Conservation (phyloP, 495 filamentous ascomycete species). For the Symbiotaphrina buchneri region DNA sequence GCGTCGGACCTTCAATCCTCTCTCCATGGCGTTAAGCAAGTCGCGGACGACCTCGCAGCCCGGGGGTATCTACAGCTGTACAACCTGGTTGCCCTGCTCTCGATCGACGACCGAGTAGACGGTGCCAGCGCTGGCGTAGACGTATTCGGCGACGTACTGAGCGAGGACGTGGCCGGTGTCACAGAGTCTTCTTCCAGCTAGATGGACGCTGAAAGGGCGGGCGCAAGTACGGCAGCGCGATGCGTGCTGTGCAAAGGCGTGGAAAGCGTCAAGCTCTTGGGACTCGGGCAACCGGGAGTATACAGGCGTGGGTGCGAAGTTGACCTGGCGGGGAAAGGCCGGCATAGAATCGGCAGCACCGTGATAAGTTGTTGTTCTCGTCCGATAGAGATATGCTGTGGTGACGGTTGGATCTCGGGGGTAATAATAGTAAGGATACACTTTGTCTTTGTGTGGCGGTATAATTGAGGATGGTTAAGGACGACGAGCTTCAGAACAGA, state of each 20-base stretch:
- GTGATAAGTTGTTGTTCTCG: too few species aligned
- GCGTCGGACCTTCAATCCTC: slow-evolving; percentile 18
- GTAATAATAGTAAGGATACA: too few species aligned
- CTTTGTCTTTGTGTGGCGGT: too few species aligned
- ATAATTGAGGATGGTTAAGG: too few species aligned
- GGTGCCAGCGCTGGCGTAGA: slow-evolving; percentile 23
- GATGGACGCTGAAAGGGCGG: slow-evolving; percentile 14
- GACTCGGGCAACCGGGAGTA: slow-evolving; percentile 17
- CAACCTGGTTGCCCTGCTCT: slow-evolving; percentile 16
- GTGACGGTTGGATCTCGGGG: too few species aligned
- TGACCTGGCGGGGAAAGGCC: slow-evolving; percentile 3
- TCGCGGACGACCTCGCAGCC: slow-evolving; percentile 16
- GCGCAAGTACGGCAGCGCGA: slow-evolving; percentile 20
- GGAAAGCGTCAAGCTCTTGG: slow-evolving; percentile 20
- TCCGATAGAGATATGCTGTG: too few species aligned
- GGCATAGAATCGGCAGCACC: too few species aligned
- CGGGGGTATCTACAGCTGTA: slow-evolving; percentile 24
- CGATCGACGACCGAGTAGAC: slow-evolving; percentile 23
- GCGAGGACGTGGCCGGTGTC: slow-evolving; percentile 23
- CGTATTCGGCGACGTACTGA: slow-evolving; percentile 21
- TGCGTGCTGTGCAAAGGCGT: slow-evolving; percentile 16
- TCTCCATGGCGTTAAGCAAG: slow-evolving; percentile 23
- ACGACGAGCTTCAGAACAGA: too few species aligned
- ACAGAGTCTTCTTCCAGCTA: slow-evolving; percentile 19
- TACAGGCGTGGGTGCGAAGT: slow-evolving; percentile 1